Conservation (phyloP, 352 stramenopile genomes). For the Pythium coloratum region DNA sequence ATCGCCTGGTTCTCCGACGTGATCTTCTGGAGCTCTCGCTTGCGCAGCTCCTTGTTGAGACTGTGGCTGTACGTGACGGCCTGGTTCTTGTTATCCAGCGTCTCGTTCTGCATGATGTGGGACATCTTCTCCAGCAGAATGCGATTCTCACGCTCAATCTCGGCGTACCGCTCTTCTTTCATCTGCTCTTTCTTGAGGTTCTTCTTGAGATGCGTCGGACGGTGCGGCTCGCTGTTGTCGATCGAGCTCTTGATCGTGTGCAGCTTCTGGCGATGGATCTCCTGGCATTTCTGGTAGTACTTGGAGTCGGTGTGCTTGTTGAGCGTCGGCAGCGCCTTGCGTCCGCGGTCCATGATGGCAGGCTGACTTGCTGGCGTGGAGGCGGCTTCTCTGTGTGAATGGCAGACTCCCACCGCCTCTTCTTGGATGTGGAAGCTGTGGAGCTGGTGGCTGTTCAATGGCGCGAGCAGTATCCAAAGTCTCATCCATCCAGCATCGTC, state of each 20-base stretch:
- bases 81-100: constrained; percentile 87
- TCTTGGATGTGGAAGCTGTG: background rate
- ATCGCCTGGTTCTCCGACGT: constrained; percentile 87
- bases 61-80: constrained; percentile 73
- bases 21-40: constrained; percentile 87
- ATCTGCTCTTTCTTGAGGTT: constrained; percentile 97
- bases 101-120: constrained; percentile 92
- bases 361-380: constrained; percentile 18
- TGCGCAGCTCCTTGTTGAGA: constrained; percentile 81
- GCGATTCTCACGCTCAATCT: constrained; percentile 97
- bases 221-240: constrained; percentile 92
- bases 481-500: background rate
- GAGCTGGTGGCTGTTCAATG: constrained; percentile 2
- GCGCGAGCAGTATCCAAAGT: background rate
- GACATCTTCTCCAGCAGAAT: constrained; percentile 98
- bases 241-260: constrained; percentile 92
- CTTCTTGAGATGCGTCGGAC: constrained; percentile 90
- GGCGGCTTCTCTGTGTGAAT: background rate
- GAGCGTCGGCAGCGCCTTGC: constrained; percentile 83
- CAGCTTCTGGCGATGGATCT: constrained; percentile 83
- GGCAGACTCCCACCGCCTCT: background rate
- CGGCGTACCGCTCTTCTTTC: constrained; percentile 93
- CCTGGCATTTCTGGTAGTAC: constrained; percentile 86
- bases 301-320: constrained; percentile 88
- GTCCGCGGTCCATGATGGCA: constrained; percentile 71